Conservation (phyloP, 495 filamentous ascomycete species). For the Xylaria nigripes region DNA sequence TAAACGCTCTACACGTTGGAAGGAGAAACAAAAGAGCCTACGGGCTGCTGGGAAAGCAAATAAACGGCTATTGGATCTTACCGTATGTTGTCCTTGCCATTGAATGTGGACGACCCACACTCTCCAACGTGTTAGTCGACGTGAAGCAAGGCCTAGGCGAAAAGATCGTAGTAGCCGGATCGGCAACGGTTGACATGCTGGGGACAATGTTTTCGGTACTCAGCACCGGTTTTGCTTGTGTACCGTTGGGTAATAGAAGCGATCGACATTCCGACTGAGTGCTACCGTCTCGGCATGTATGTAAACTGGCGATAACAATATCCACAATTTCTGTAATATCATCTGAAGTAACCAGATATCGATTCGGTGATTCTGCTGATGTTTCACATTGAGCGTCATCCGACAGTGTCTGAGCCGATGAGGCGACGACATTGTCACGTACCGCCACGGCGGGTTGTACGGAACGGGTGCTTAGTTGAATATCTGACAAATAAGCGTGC, state of each 20-base stretch:
- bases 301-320: slow-evolving; percentile 16
- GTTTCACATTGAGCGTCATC: neutral
- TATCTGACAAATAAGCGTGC: slow-evolving; percentile 17
- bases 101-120: slow-evolving; percentile 1
- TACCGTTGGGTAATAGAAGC: slow-evolving; percentile 14
- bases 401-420: neutral
- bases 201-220: slow-evolving; percentile 13
- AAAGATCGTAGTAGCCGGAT: slow-evolving; percentile 23
- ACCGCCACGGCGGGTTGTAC: neutral
- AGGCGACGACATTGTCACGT: neutral
- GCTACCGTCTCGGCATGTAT: slow-evolving; percentile 4
- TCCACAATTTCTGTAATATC: slow-evolving; percentile 21
- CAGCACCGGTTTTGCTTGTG: slow-evolving; percentile 13
- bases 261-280: slow-evolving; percentile 11
- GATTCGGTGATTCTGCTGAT: slow-evolving; percentile 1
- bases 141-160: slow-evolving; percentile 19
- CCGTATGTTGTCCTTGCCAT: slow-evolving; percentile 16
- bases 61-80: neutral
- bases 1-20: neutral
- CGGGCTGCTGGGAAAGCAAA: neutral
- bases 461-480: slow-evolving; percentile 8
- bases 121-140: neutral
- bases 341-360: slow-evolving; percentile 16
- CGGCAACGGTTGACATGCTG: slow-evolving; percentile 14
- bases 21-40: neutral